phyloP scores from a whole-genome alignment of 1,139 yeast genomes.

The Scheffersomyces segobiensis region DNA sequence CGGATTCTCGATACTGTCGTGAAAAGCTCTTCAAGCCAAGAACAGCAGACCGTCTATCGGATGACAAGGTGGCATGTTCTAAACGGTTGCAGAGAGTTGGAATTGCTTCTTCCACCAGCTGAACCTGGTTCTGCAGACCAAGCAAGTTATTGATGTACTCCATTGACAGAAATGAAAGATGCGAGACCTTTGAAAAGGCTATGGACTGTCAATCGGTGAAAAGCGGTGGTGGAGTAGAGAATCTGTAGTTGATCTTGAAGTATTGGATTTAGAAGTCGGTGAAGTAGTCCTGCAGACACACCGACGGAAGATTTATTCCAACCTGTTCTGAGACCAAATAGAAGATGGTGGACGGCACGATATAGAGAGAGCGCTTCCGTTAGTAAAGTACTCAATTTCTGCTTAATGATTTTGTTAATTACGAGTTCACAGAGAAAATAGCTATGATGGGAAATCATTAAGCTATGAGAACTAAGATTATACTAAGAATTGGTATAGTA shows the following conservation, averaged over 20 bases:
- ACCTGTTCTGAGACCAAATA: too few species aligned
- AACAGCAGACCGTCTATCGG: slow-evolving; percentile 90
- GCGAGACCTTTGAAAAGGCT: not conserved
- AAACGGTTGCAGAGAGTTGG: slow-evolving; percentile 86
- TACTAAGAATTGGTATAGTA: not conserved
- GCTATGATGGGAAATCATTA: not conserved
- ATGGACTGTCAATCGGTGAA: not conserved
- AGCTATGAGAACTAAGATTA: not conserved
- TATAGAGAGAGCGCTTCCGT: not conserved
- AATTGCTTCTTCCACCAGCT: slow-evolving; percentile 80
- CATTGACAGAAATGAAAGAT: slow-evolving; percentile 19
- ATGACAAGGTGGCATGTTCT: slow-evolving; percentile 75
- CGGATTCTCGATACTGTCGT: slow-evolving; percentile 85
- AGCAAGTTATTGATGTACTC: slow-evolving; percentile 43
- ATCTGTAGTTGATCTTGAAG: not conserved
- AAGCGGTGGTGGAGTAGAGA: slow-evolving; percentile 2
- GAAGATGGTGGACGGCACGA: too few species aligned
- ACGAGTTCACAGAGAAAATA: not conserved
- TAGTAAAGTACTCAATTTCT: not conserved
- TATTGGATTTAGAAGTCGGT: slow-evolving; percentile 1
- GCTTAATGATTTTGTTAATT: not conserved
- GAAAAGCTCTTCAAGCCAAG: slow-evolving; percentile 87
- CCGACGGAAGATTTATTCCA: not conserved
- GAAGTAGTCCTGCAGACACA: not conserved
- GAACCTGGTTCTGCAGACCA: slow-evolving; percentile 36